phyloP scores from a whole-genome alignment of 2,329 filamentous ascomycete genomes.

The Diplodia scrobiculata region DNA sequence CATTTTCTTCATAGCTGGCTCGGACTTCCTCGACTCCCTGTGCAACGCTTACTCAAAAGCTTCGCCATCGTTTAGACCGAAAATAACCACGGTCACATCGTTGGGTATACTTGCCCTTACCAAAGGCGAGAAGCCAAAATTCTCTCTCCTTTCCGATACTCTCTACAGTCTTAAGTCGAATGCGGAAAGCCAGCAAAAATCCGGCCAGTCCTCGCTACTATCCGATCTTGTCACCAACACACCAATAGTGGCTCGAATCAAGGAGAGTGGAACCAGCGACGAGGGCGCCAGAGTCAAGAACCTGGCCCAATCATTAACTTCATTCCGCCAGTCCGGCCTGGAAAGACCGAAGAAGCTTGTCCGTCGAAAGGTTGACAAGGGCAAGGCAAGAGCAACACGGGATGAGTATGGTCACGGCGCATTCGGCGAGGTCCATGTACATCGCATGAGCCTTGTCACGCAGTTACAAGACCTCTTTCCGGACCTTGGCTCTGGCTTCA shows the following conservation, averaged over 20 bases:
- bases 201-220: constrained; percentile 63
- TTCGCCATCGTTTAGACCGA: constrained; percentile 63
- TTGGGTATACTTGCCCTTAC: constrained; percentile 72
- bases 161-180: constrained; percentile 76
- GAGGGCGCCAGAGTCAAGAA: constrained; percentile 61
- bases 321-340: constrained; percentile 58
- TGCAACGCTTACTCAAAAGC: constrained; percentile 65
- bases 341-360: constrained; percentile 57
- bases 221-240: constrained; percentile 80
- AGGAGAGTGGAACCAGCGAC: constrained; percentile 53
- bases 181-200: constrained; percentile 62
- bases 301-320: constrained; percentile 62
- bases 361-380: constrained; percentile 64
- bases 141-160: constrained; percentile 77
- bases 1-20: constrained; percentile 73
- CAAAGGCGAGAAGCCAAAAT: constrained; percentile 66
- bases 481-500: constrained; percentile 78
- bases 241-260: constrained; percentile 67
- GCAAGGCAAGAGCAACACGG: constrained; percentile 56
- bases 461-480: constrained; percentile 95
- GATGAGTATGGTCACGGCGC: constrained; percentile 42
- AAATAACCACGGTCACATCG: constrained; percentile 72
- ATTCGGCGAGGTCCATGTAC: constrained; percentile 65
- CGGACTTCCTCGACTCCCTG: constrained; percentile 82
- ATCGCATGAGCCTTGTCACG: constrained; percentile 79